Conservation (phyloP, 208 protist species). For the Wallacemonas rigidus region DNA sequence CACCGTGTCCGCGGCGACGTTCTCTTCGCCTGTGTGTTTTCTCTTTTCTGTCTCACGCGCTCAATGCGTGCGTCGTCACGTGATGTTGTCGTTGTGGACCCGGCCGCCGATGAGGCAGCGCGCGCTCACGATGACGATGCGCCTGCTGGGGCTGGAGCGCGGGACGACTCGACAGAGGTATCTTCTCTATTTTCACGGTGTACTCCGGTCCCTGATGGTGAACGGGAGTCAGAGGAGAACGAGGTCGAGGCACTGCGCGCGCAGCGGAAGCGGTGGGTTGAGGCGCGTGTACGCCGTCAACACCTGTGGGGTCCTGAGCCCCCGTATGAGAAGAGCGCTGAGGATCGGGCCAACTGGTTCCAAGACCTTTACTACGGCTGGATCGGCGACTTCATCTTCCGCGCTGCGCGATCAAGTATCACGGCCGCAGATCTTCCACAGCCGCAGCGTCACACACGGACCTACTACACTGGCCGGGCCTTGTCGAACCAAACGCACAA, state of each 20-base stretch:
- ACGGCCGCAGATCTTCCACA: constrained; percentile 35
- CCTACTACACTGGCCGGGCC: constrained; percentile 31
- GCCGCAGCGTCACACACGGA: constrained; percentile 28
- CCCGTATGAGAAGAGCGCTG: constrained; percentile 23
- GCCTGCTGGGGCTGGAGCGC: not conserved
- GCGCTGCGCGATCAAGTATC: constrained; percentile 34
- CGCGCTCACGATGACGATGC: not conserved
- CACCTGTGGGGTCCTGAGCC: constrained; percentile 40
- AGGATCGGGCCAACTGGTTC: constrained; percentile 46
- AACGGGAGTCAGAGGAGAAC: not conserved
- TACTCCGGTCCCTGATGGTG: not conserved
- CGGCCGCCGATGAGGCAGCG: not conserved
- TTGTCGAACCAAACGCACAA: constrained; percentile 37
- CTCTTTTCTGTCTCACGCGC: not conserved
- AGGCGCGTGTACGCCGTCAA: constrained; percentile 12
- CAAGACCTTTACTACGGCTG: constrained; percentile 56
- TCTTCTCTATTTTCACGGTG: constrained; percentile 2
- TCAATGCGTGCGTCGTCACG: not conserved
- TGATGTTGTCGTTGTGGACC: not conserved
- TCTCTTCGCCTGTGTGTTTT: not conserved
- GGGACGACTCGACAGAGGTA: not conserved
- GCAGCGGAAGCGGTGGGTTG: constrained; percentile 1
- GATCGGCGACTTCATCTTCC: constrained; percentile 52
- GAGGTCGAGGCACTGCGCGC: not conserved
- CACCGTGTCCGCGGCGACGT: no score